phyloP scores from a whole-genome alignment of 805 yeast genomes.

The Monosporozyma solicola region DNA sequence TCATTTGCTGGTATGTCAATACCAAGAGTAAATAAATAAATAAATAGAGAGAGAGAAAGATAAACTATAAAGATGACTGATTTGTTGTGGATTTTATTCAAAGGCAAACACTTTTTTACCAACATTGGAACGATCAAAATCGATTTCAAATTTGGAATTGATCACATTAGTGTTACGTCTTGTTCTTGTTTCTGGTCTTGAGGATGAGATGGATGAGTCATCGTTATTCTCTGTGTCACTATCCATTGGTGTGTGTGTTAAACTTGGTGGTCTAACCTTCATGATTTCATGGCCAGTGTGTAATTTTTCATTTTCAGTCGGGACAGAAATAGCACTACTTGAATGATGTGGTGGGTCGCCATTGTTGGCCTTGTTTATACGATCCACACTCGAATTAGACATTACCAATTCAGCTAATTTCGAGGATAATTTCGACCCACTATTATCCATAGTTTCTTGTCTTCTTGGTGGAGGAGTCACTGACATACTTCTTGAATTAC shows the following conservation, averaged over 20 bases:
- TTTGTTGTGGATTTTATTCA: conserved; percentile 4
- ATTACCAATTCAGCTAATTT: conserved; percentile 13
- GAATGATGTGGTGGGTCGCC: conserved; percentile 8
- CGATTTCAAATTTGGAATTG: conserved; percentile 29
- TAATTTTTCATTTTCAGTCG: conserved; percentile 22
- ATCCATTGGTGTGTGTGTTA: conserved; percentile 5
- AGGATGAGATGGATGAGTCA: background rate
- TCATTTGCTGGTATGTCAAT: no score
- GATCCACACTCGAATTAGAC: background rate
- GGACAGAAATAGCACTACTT: conserved; percentile 16
- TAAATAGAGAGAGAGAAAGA: background rate
- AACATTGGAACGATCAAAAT: conserved; percentile 34
- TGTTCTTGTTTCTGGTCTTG: conserved; percentile 11
- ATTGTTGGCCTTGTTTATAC: background rate
- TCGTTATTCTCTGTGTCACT: conserved; percentile 1
- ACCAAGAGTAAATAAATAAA: background rate
- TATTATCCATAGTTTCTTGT: conserved; percentile 1
- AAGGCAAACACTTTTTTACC: conserved; percentile 31
- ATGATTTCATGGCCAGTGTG: conserved; percentile 24
- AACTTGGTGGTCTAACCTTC: conserved; percentile 12
- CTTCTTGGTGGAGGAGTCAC: conserved; percentile 13
- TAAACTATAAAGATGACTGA: background rate
- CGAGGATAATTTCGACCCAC: conserved; percentile 10
- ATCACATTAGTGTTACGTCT: conserved; percentile 17
- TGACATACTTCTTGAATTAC: conserved; percentile 22